Percentiles rank a stretch among this genome's conserved stretches.
These are phyloP conservation scores for Alternaria infectoria DNA, from an alignment of 2,329 filamentous ascomycete species.

Conservation along the genomic window DNA sequence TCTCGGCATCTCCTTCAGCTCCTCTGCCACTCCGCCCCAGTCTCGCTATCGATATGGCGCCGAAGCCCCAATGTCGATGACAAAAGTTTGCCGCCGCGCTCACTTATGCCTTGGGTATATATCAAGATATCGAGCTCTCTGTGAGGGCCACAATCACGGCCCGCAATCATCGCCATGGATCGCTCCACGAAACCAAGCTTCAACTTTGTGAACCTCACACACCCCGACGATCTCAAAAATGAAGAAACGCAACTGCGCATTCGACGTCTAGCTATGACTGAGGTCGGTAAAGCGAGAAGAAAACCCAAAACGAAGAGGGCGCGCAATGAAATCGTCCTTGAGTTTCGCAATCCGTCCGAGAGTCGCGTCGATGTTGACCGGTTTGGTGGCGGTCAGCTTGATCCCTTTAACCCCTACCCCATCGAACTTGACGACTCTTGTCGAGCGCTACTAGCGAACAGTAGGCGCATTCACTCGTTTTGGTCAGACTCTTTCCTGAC, in stretches of 20 bases:
- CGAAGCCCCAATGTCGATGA: conserved; percentile 6
- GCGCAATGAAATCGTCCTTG: conserved; percentile 35
- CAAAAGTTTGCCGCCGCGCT: conserved; percentile 5
- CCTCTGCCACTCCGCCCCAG: conserved; percentile 4
- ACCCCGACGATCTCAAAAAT: conserved; percentile 42
- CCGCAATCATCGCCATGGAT: conserved; percentile 23
- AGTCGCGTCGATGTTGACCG: conserved; percentile 20
- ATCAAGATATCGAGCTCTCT: neutral
- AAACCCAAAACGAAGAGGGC: conserved; percentile 36
- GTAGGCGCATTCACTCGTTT: conserved; percentile 18
- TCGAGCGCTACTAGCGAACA: conserved; percentile 31
- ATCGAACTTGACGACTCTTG: conserved; percentile 31
- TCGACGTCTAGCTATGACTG: conserved; percentile 42
- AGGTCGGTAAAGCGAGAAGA: conserved; percentile 35
- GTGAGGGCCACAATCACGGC: neutral
- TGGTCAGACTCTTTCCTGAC: conserved; percentile 15
- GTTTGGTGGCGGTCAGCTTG: conserved; percentile 27
- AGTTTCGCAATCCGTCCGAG: conserved; percentile 24
- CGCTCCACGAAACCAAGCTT: conserved; percentile 32
- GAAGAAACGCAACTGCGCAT: conserved; percentile 40
- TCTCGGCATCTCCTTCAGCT: conserved; percentile 8
- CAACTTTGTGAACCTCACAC: conserved; percentile 40
- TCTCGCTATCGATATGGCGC: conserved; percentile 1
- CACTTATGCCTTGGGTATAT: conserved; percentile 1
- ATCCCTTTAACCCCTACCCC: conserved; percentile 36